Percentiles rank a stretch among this genome's conserved stretches.
Conservation (phyloP, 1,139 yeast species). For the Hyphopichia buzzinii region DNA sequence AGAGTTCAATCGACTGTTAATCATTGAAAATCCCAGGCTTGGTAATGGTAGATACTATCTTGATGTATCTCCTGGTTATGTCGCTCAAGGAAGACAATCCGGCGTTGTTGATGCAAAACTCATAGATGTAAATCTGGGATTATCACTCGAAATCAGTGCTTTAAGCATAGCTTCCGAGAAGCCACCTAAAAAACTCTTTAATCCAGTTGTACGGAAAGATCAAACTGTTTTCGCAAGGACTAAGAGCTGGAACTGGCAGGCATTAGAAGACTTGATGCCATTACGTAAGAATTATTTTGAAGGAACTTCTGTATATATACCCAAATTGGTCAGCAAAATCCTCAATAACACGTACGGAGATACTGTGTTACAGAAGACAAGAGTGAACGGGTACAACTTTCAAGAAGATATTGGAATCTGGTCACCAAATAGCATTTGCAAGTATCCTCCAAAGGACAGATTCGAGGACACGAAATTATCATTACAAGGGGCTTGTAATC, state of each 20-base stretch:
- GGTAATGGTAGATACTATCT: constrained; percentile 59
- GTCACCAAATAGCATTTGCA: constrained; percentile 39
- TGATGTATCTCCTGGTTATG: constrained; percentile 51
- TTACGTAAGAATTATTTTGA: constrained; percentile 55
- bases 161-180: constrained; percentile 33
- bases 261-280: constrained; percentile 47
- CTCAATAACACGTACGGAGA: constrained; percentile 41
- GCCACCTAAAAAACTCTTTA: constrained; percentile 18
- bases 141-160: constrained; percentile 60
- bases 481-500: constrained; percentile 29
- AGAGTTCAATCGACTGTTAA: constrained; percentile 45
- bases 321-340: constrained; percentile 44
- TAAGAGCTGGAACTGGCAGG: constrained; percentile 51
- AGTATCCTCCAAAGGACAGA: constrained; percentile 19
- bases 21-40: constrained; percentile 61
- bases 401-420: constrained; percentile 41
- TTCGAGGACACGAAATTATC: constrained; percentile 18
- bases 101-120: constrained; percentile 63
- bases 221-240: constrained; percentile 27
- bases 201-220: constrained; percentile 14
- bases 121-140: constrained; percentile 55
- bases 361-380: constrained; percentile 23
- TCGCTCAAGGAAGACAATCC: constrained; percentile 41
- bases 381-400: constrained; percentile 31
- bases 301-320: constrained; percentile 56